Evolutionary conservation across 495 filamentous ascomycete genomes (phyloP).

Genomic region (Penicillium herquei): DNA sequence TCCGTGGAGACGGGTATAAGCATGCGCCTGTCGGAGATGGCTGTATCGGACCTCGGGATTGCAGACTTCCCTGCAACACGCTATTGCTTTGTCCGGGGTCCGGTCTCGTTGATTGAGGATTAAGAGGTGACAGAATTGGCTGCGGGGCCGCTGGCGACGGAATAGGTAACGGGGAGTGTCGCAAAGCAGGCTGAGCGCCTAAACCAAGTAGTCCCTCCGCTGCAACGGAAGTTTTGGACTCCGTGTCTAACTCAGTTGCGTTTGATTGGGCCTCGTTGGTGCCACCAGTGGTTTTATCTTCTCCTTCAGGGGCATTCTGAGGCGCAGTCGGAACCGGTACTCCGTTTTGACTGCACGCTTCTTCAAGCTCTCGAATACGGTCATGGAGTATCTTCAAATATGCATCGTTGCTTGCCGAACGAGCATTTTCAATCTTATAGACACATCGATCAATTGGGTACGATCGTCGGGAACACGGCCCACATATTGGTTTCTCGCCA

Average conservation of each 20-base stretch:
- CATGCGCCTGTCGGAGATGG: background rate
- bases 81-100: constrained; percentile 3
- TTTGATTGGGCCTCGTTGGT: background rate
- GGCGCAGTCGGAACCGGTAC: constrained; percentile 20
- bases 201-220: constrained; percentile 25
- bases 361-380: constrained; percentile 38
- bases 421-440: constrained; percentile 36
- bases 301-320: background rate
- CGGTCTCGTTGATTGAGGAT: constrained; percentile 1
- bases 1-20: constrained; percentile 18
- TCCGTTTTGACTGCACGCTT: constrained; percentile 29
- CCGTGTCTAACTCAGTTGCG: constrained; percentile 8
- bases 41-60: background rate
- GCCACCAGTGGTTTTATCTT: background rate
- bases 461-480: constrained; percentile 36
- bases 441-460: constrained; percentile 35
- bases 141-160: background rate
- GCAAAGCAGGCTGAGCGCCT: constrained; percentile 5
- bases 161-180: background rate
- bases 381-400: constrained; percentile 38
- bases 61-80: background rate
- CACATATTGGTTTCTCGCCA: constrained; percentile 45
- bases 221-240: constrained; percentile 22
- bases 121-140: background rate
- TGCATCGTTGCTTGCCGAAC: constrained; percentile 38